Evolutionary conservation across 805 yeast species (phyloP), one percentile per base, ranked within the genome.

Genomic region (Yarrowia keelungensis): DNA sequence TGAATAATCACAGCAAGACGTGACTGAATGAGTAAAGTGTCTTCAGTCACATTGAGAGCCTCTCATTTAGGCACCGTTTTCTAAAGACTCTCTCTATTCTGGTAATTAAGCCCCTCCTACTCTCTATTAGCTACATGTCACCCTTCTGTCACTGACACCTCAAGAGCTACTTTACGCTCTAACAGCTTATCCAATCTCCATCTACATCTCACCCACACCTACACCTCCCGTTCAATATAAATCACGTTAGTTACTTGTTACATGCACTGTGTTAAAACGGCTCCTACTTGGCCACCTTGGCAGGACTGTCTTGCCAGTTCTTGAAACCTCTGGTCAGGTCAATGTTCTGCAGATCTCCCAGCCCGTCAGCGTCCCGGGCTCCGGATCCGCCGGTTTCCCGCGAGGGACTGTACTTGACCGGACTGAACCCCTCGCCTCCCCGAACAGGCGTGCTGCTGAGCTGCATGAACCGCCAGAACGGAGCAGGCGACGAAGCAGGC

Each of bases 381-480:
- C 71, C 47, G 43, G 56, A n/a, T n/a, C 69, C 61, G 15, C 67
- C 54, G 11, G 62, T 67, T 8, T 69, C 47, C 8, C 70, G 39
- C 75, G 78, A 46, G 72, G 72, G 49, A 16, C 72, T 71, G 70
- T 70, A 74, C 72, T 76, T 76, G 15, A 76, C 72, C 15, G 78
- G 78, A 12, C 76, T 73, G 50, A 70, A 71, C 3, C 74, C 76
- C n/a, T 71, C 68, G 42, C 75, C 70, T 36, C 69, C 61, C 22
- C 73, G 67, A 36, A 71, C 70, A 5, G 76, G 76, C 26, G 77
- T 73, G 43, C 74, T 72, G 12, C 74, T 71, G 11, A 93, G 87
- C 74, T 92, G 97, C 75, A 93, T 91, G 79, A 91, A 88, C 76
- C 90, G 91, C 98, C 97, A 91, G 70, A 93, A 85, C 16, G 81